A percentile compares a stretch with the other conserved stretches of the same genome.
Evolutionary conservation across 2,329 filamentous ascomycete genomes (phyloP).

Genomic region (Hypoxylon sp.): DNA sequence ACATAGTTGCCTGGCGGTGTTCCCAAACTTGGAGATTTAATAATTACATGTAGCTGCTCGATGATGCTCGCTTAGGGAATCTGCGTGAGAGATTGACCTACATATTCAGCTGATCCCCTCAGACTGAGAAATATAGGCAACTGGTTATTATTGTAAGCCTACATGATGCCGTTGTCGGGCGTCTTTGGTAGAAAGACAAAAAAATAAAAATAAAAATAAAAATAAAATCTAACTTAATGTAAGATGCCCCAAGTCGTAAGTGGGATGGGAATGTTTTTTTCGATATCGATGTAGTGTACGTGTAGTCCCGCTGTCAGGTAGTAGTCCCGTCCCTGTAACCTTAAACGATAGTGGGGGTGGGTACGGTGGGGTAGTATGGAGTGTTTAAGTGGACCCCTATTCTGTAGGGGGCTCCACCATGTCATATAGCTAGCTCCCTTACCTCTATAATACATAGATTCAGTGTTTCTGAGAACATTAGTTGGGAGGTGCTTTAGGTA

Average conservation of each 20-base stretch:
- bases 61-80: neutral
- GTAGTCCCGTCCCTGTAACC: no score
- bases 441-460: no score
- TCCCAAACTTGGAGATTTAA: neutral
- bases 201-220: neutral
- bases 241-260: conserved; percentile 1
- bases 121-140: conserved; percentile 4
- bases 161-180: conserved; percentile 18
- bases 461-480: no score
- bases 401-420: no score
- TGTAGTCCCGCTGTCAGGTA: no score
- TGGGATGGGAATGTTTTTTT: conserved; percentile 12
- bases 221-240: neutral
- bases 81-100: neutral
- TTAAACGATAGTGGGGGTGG: neutral
- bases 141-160: neutral
- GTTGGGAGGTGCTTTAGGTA: no score
- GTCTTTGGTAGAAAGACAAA: neutral
- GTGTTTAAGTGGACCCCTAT: no score
- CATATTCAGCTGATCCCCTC: neutral
- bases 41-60: neutral
- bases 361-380: no score
- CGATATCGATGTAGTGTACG: no score
- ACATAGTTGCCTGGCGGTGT: conserved; percentile 10
- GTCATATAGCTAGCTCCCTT: no score